Percentiles rank a stretch among this genome's conserved stretches.
Evolutionary conservation across 148 eudicot species (phyloP).

Genomic region (Fagopyrum tataricum): DNA sequence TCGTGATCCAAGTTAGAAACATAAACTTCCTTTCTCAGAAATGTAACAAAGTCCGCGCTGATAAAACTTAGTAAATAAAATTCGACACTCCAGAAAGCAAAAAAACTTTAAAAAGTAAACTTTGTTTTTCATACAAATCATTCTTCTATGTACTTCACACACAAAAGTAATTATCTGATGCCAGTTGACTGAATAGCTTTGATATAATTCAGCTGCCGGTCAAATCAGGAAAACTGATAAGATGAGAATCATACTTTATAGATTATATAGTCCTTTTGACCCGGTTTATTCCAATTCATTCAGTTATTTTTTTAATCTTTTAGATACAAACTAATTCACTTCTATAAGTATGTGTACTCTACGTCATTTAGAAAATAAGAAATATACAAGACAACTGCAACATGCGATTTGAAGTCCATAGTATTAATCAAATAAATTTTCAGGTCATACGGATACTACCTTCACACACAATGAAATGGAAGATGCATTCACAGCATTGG

Average conservation of each 20-base stretch:
- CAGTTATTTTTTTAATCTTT: not conserved
- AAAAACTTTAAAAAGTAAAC: not conserved
- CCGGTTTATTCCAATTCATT: not conserved
- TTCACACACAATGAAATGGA: constrained; percentile 60
- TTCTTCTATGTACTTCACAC: not conserved
- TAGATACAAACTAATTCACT: not conserved
- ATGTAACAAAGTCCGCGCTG: not conserved
- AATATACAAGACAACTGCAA: not conserved
- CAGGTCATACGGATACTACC: constrained; percentile 29
- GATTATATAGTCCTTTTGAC: not conserved
- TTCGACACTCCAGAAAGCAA: not conserved
- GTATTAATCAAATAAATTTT: not conserved
- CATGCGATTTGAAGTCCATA: not conserved
- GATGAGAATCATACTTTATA: not conserved
- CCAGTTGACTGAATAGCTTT: not conserved
- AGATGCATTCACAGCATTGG: constrained; percentile 67
- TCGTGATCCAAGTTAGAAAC: not conserved
- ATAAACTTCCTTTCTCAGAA: not conserved
- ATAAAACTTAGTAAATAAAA: not conserved
- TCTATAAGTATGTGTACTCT: not conserved
- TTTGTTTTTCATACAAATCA: not conserved
- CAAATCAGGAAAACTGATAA: not conserved
- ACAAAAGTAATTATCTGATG: not conserved
- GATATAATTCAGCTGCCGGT: no score
- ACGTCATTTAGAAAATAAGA: not conserved